A percentile compares a stretch with the other conserved stretches of the same genome.
Conservation (phyloP, 306 rosid species). For the Trifolium dubium region DNA sequence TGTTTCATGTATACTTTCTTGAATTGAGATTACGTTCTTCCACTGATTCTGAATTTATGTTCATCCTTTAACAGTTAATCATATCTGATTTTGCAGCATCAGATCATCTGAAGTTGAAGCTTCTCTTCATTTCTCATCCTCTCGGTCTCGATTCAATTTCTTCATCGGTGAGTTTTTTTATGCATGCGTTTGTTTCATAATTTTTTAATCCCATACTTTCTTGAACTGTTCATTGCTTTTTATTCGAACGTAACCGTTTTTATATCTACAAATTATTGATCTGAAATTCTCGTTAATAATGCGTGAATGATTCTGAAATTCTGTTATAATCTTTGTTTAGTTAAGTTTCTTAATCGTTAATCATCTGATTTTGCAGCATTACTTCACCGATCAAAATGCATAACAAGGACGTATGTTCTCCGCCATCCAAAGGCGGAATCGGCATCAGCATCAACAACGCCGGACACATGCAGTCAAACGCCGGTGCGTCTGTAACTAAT, state of each 20-base stretch:
- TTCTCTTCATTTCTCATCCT: conserved; percentile 1
- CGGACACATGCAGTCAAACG: conserved; percentile 45
- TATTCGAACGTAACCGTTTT: neutral
- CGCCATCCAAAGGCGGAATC: conserved; percentile 47
- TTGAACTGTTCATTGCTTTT: conserved; percentile 18
- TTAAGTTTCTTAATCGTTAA: conserved; percentile 9
- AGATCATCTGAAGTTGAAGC: conserved; percentile 41
- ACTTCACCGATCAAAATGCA: conserved; percentile 51
- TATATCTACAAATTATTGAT: neutral
- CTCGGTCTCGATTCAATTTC: neutral
- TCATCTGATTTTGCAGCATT: conserved; percentile 18
- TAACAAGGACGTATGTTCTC: conserved; percentile 47
- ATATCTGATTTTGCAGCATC: conserved; percentile 22
- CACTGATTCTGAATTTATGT: neutral
- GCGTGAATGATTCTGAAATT: neutral
- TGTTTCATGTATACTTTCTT: conserved; percentile 15
- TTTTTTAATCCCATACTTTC: neutral
- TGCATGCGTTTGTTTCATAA: neutral
- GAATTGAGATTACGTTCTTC: no score
- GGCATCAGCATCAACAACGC: conserved; percentile 43
- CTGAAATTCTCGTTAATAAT: neutral
- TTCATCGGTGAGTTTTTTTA: neutral
- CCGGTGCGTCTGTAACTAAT: conserved; percentile 43
- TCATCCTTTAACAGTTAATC: neutral
- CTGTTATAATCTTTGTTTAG: neutral